These are phyloP conservation scores for Hymenoscyphus occultus DNA, from an alignment of 2,329 filamentous ascomycete genomes.

Conservation along the genomic window DNA sequence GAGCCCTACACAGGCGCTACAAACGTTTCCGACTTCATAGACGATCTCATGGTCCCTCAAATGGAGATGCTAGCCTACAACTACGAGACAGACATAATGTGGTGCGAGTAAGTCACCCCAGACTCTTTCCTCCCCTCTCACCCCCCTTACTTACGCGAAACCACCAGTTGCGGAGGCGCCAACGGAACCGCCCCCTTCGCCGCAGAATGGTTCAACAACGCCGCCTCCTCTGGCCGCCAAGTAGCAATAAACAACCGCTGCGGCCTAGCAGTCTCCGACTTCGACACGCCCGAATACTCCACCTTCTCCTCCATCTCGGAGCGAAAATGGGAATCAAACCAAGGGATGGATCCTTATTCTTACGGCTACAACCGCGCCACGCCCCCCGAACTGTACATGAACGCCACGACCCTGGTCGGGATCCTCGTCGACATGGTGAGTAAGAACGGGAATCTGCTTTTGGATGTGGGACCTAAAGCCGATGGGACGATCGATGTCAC, in stretches of 20 bases:
- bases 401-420: slow-evolving; percentile 46
- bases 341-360: slow-evolving; percentile 57
- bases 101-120: slow-evolving; percentile 41
- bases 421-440: slow-evolving; percentile 51
- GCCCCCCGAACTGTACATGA: slow-evolving; percentile 48
- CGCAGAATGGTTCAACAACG: slow-evolving; percentile 43
- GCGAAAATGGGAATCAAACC: slow-evolving; percentile 58
- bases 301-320: slow-evolving; percentile 48
- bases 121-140: no score
- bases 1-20: slow-evolving; percentile 45
- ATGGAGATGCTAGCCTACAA: slow-evolving; percentile 45
- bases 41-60: slow-evolving; percentile 45
- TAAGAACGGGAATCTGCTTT: slow-evolving; percentile 55
- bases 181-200: slow-evolving; percentile 44
- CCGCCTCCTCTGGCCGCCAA: slow-evolving; percentile 42
- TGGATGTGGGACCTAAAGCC: slow-evolving; percentile 54
- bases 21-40: slow-evolving; percentile 42
- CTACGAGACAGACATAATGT: slow-evolving; percentile 48
- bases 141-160: no score
- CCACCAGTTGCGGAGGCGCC: slow-evolving; percentile 31
- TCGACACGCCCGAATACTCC: slow-evolving; percentile 59
- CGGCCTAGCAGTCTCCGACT: slow-evolving; percentile 51
- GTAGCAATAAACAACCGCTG: slow-evolving; percentile 57
- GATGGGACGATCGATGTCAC: slow-evolving; percentile 52
- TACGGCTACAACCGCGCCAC: slow-evolving; percentile 60